Evolutionary conservation across 164 flowering plant genomes (phyloP), one percentile per base, ranked within the genome.

Genomic region (Malania oleifera): DNA sequence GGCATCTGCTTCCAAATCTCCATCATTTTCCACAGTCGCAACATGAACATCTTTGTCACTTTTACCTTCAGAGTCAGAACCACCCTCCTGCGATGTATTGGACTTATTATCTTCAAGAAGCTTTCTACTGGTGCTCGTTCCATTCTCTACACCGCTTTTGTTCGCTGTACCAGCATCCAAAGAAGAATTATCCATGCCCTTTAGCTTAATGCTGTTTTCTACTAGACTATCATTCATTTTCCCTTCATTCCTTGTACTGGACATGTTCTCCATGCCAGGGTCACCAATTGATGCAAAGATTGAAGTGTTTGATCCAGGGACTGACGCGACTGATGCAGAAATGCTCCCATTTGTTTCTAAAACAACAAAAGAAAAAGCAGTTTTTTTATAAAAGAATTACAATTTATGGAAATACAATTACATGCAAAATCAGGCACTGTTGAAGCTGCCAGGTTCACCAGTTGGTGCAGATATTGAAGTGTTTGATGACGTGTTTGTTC

Each of bases 11-110:
- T 85, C 97, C 70, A 95, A 64, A 50, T 48, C 78, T 70, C 70
- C 86, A 52, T 78, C 82, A 76, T 91, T 95, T 73, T 91, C 90
- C 41, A 84, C 97, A 65, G 90, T 82, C 49, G 91, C 86, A 63
- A 52, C 69, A 38, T 55, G 75, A 63, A 12, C 62, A 64, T 70
- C 74, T 51, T 62, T 75, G 15, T 66, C 54, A 55, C 29, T 52
- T 41, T 69, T 59, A 50, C 41, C 66, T 60, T 70, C 69, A 59
- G 82, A 67, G 53, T 67, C 66, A 64, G 84, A 68, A 52, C 45
- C 61, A 70, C 62, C 72, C 40, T 61, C 80, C 13, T 71, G 69
- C 2, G 64, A 65, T 51, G 50, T 72, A 54, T 69, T 69, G 35
- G 82, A 69, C 38, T 67, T 62, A 28, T 59, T 62, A 67, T 83